phyloP scores from a whole-genome alignment of 345 rosid genomes.

The Salix exigua region DNA sequence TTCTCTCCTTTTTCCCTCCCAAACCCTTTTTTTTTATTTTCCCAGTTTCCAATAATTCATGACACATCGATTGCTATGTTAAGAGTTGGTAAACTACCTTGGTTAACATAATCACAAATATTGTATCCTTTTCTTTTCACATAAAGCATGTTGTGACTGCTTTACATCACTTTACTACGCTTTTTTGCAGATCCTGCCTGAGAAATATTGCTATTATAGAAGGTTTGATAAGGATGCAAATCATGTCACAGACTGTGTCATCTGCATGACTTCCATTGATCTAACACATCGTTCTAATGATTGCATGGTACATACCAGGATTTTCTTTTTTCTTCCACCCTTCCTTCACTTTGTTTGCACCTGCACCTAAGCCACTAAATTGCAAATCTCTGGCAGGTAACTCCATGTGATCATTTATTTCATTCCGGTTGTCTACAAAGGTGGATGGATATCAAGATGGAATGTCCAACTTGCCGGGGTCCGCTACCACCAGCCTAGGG shows the following conservation, averaged over 20 bases:
- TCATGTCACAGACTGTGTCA: conserved; percentile 74
- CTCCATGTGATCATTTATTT: conserved; percentile 95
- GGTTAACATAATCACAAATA: neutral
- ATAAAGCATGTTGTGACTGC: neutral
- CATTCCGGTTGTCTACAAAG: conserved; percentile 91
- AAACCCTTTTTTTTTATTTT: neutral
- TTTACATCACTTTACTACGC: neutral
- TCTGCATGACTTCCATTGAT: conserved; percentile 91
- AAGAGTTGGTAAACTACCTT: neutral
- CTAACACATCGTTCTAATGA: conserved; percentile 54
- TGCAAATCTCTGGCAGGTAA: conserved; percentile 50
- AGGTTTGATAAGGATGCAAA: conserved; percentile 49
- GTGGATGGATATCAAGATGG: conserved; percentile 99
- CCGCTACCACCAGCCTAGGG: conserved; percentile 78
- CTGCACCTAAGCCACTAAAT: neutral
- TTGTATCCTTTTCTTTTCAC: neutral
- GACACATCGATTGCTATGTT: neutral
- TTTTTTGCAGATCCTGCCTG: conserved; percentile 75
- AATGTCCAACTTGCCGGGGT: conserved; percentile 98
- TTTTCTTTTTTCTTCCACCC: conserved; percentile 1
- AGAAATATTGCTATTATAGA: conserved; percentile 86
- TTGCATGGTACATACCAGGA: conserved; percentile 62
- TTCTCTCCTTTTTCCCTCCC: conserved; percentile 6
- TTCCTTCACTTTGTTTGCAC: neutral
- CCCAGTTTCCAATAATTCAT: neutral